Evolutionary conservation across 2,329 filamentous ascomycete species (phyloP).

Genomic region (Fusarium pilosicola): DNA sequence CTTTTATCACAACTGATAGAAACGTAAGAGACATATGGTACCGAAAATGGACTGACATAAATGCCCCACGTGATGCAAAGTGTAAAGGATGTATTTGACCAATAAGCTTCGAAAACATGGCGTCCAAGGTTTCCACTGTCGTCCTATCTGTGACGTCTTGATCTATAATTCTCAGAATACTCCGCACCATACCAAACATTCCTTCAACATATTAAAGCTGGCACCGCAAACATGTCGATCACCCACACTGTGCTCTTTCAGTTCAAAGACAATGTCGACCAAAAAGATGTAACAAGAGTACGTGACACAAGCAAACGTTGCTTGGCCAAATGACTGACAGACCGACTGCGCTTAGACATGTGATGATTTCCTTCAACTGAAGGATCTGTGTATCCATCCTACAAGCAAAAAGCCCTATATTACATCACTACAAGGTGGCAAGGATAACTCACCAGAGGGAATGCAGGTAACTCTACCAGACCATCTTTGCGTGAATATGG

Average conservation of each 20-base stretch:
- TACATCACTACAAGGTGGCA: constrained; percentile 1
- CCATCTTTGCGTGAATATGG: rapidly evolving
- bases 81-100: background rate
- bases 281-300: background rate
- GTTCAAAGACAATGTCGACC: background rate
- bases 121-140: background rate
- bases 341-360: background rate
- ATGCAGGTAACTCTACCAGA: background rate
- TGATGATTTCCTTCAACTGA: constrained; percentile 3
- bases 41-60: background rate
- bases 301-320: rapidly evolving
- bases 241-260: constrained; percentile 19
- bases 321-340: background rate
- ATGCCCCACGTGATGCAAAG: background rate
- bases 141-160: background rate
- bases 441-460: constrained; percentile 19
- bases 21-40: background rate
- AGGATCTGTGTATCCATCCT: constrained; percentile 13
- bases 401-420: constrained; percentile 7
- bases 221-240: background rate
- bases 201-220: background rate
- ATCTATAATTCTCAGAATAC: background rate
- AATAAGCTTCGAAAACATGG: background rate
- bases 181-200: background rate
- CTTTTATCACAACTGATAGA: background rate